A percentile compares a stretch with the other conserved stretches of the same genome.
Conservation (phyloP, 2,329 filamentous ascomycete genomes). For the Pseudofabraea citricarpa region DNA sequence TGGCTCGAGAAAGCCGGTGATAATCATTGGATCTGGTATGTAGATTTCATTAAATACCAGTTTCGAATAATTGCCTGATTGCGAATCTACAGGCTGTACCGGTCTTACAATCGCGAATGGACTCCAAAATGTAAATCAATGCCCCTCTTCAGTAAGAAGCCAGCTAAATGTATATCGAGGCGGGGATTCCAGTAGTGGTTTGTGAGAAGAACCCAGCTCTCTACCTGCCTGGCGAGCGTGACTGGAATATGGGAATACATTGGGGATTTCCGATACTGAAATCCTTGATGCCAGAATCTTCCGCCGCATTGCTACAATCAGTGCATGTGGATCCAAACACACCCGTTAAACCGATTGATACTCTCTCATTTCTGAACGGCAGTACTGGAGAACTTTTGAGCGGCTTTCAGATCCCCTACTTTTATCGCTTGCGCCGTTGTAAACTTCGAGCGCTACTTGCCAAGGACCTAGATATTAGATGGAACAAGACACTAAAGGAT, state of each 20-base stretch:
- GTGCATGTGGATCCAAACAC: conserved; percentile 26
- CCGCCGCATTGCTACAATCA: conserved; percentile 22
- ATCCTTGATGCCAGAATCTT: conserved; percentile 24
- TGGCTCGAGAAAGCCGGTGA: not conserved
- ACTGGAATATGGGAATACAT: not conserved
- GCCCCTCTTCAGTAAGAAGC: not conserved
- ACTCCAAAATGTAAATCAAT: not conserved
- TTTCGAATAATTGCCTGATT: not conserved
- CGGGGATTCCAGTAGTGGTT: not conserved
- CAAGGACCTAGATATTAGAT: conserved; percentile 31
- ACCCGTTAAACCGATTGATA: conserved; percentile 23
- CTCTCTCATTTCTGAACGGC: conserved; percentile 29
- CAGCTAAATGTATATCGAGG: not conserved
- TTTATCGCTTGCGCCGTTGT: conserved; percentile 30
- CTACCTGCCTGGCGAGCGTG: not conserved
- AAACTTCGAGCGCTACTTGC: conserved; percentile 32
- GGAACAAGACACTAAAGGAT: conserved; percentile 32
- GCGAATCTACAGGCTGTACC: not conserved
- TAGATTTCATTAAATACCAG: not conserved
- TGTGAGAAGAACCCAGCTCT: not conserved
- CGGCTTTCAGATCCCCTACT: conserved; percentile 21
- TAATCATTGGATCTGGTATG: not conserved
- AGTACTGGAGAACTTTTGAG: conserved; percentile 24
- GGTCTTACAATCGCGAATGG: not conserved
- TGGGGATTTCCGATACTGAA: conserved; percentile 23